These are phyloP conservation scores for Postia placenta DNA, from an alignment of 768 basidiomycete genomes.

Conservation along the genomic window DNA sequence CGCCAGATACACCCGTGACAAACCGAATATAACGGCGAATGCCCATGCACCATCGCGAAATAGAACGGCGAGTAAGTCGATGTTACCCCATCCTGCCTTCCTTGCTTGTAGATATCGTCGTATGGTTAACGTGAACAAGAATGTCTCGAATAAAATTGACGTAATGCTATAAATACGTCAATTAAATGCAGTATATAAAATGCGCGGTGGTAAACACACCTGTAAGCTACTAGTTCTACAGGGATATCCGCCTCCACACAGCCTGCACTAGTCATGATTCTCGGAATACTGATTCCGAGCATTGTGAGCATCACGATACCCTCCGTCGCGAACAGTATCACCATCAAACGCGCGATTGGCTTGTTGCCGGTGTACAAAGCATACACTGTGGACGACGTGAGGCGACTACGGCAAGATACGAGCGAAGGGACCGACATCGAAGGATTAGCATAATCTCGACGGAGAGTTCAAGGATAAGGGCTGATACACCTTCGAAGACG, in stretches of 20 bases:
- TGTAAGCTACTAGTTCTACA: constrained; percentile 7
- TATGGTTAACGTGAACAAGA: constrained; percentile 15
- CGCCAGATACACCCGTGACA: background rate
- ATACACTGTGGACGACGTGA: constrained; percentile 4
- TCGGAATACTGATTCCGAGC: constrained; percentile 9
- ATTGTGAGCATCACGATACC: constrained; percentile 5
- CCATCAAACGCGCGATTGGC: constrained; percentile 2
- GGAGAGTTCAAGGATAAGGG: constrained; percentile 7
- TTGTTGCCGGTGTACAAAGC: constrained; percentile 11
- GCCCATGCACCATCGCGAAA: constrained; percentile 17
- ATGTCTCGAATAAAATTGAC: constrained; percentile 12
- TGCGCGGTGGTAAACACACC: background rate
- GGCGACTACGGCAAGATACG: background rate
- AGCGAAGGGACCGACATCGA: constrained; percentile 4
- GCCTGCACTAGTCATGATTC: constrained; percentile 5
- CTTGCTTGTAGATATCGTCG: constrained; percentile 9
- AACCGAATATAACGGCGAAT: constrained; percentile 15
- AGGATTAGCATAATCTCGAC: constrained; percentile 11
- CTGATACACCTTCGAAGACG: constrained; percentile 10
- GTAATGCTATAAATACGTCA: background rate
- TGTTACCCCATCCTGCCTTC: constrained; percentile 9
- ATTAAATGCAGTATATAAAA: background rate
- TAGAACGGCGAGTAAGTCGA: constrained; percentile 8
- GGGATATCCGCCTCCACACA: constrained; percentile 8
- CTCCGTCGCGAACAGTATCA: constrained; percentile 4